phyloP scores from a whole-genome alignment of 805 yeast species.

The Candida quercuum region DNA sequence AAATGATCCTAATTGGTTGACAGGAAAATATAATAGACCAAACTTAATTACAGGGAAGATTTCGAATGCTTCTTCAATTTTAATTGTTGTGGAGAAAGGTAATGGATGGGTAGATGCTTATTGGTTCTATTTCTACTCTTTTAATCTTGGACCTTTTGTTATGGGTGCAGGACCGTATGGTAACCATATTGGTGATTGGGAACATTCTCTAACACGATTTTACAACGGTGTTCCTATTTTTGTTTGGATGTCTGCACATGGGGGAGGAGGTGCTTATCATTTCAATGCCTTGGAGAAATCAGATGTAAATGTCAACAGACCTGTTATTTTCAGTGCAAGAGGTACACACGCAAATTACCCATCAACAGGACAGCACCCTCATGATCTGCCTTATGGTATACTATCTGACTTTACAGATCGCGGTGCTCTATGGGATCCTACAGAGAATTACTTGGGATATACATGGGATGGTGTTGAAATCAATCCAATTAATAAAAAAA shows the following conservation, averaged over 20 bases:
- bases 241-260: conserved; percentile 97
- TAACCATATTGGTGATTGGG: conserved; percentile 98
- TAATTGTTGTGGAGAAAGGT: conserved; percentile 87
- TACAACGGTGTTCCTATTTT: conserved; percentile 73
- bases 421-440: conserved; percentile 94
- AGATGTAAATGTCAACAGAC: conserved; percentile 37
- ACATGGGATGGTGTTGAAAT: conserved; percentile 60
- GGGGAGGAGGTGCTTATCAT: conserved; percentile 89
- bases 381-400: conserved; percentile 89
- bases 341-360: conserved; percentile 98
- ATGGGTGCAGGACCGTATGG: conserved; percentile 99
- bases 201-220: conserved; percentile 84
- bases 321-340: conserved; percentile 82
- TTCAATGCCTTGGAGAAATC: conserved; percentile 63
- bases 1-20: conserved; percentile 77
- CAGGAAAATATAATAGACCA: conserved; percentile 68
- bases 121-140: conserved; percentile 94
- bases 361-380: conserved; percentile 93
- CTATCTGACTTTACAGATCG: conserved; percentile 90
- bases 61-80: conserved; percentile 69
- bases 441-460: conserved; percentile 75
- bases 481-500: conserved; percentile 29
- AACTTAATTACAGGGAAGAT: conserved; percentile 66
- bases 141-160: conserved; percentile 92
- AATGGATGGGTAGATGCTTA: conserved; percentile 93